Evolutionary conservation across 441 rosid species (phyloP).

Genomic region (Gossypium trilobum): DNA sequence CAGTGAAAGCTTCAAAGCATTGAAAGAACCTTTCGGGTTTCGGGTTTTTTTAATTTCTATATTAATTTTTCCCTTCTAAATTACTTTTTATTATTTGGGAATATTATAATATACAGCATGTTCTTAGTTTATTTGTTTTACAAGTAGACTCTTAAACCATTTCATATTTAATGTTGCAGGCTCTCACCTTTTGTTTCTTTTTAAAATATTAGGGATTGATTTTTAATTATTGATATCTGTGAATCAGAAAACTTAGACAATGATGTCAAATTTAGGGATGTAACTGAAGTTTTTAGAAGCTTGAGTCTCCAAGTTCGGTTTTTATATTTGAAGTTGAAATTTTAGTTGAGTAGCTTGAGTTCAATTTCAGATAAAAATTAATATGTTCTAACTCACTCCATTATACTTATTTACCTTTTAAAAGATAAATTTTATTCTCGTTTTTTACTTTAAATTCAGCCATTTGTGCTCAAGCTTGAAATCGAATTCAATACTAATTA

Average conservation of each 20-base stretch:
- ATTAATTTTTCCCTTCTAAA: neutral
- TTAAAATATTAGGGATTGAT: neutral
- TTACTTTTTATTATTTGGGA: neutral
- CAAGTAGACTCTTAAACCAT: neutral
- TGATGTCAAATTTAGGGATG: neutral
- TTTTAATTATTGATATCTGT: neutral
- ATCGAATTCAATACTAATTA: too few species aligned
- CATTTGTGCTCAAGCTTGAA: too few species aligned
- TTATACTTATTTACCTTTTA: too few species aligned
- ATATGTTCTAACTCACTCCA: too few species aligned
- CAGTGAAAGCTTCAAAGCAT: conserved; percentile 11
- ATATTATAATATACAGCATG: neutral
- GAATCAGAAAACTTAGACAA: neutral
- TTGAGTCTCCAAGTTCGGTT: too few species aligned
- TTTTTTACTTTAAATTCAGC: too few species aligned
- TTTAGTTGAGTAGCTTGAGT: too few species aligned
- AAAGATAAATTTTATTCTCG: too few species aligned
- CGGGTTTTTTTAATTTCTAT: neutral
- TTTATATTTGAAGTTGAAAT: too few species aligned
- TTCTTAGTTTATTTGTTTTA: neutral
- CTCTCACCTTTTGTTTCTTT: neutral
- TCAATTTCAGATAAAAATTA: too few species aligned
- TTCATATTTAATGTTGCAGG: neutral
- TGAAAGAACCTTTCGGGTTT: conserved; percentile 8
- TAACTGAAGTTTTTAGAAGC: too few species aligned